phyloP scores from a whole-genome alignment of 1,139 yeast species.

The Geotrichum reessii region DNA sequence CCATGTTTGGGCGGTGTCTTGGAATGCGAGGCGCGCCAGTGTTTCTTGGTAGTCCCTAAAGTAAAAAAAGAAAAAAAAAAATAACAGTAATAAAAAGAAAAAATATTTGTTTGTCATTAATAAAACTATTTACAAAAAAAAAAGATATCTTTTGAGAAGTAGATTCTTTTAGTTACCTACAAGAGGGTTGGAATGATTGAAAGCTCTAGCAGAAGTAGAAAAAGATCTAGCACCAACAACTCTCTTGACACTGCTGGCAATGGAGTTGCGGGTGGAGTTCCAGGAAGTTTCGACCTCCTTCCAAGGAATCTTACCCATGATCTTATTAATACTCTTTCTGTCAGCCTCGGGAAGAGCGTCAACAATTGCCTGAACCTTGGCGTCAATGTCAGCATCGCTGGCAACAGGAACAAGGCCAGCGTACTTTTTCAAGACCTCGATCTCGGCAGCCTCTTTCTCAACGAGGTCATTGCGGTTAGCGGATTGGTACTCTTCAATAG shows the following conservation, averaged over 20 bases:
- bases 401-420: constrained; percentile 47
- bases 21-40: constrained; percentile 19
- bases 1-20: constrained; percentile 28
- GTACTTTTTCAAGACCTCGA: constrained; percentile 43
- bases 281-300: constrained; percentile 46
- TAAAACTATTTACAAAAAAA: not conserved
- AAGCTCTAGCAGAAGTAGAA: constrained; percentile 22
- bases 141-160: not conserved
- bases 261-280: constrained; percentile 44
- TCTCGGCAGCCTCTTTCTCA: constrained; percentile 49
- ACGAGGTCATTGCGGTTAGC: constrained; percentile 54
- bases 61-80: constrained; percentile 14
- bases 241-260: constrained; percentile 28
- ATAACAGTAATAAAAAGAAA: not conserved
- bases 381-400: constrained; percentile 45
- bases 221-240: constrained; percentile 25
- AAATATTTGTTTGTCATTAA: constrained; percentile 1
- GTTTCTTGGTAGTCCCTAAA: constrained; percentile 50
- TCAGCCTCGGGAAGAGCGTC: constrained; percentile 30
- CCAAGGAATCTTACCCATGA: constrained; percentile 48
- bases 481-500: constrained; percentile 47
- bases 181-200: constrained; percentile 49
- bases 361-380: constrained; percentile 39
- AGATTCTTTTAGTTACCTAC: constrained; percentile 36
- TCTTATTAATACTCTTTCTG: constrained; percentile 37